Evolutionary conservation across 23 red algal genomes (phyloP).

Genomic region (Chondrus crispus): DNA sequence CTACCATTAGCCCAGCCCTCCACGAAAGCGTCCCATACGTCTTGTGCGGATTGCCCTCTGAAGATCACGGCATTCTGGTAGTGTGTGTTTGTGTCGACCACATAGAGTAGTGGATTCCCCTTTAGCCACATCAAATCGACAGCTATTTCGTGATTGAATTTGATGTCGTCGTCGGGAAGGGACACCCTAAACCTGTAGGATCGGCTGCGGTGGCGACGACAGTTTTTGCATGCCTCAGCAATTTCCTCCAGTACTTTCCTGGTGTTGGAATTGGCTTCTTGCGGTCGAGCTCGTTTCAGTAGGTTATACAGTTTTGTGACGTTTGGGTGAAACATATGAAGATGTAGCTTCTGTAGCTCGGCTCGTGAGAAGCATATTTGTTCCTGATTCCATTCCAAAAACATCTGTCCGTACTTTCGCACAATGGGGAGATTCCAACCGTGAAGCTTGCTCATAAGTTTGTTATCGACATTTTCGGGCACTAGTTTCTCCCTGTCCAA

Average conservation of each 20-base stretch:
- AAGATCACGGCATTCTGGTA: slow-evolving; percentile 21
- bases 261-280: background rate
- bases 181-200: background rate
- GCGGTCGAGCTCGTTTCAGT: slow-evolving; percentile 24
- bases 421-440: background rate
- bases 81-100: slow-evolving; percentile 30
- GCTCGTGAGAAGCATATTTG: background rate
- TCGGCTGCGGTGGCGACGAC: background rate
- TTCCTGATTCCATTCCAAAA: background rate
- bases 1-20: too few species aligned
- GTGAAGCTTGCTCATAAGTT: background rate
- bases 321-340: slow-evolving; percentile 37
- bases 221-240: background rate
- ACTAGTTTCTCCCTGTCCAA: background rate
- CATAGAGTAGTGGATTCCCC: slow-evolving; percentile 17
- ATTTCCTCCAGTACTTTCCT: slow-evolving; percentile 1
- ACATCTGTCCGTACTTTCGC: slow-evolving; percentile 40
- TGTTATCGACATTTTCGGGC: background rate
- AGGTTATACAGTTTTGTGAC: slow-evolving; percentile 9
- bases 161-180: background rate
- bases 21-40: slow-evolving; percentile 42
- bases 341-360: slow-evolving; percentile 30
- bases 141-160: slow-evolving; percentile 30
- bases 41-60: background rate
- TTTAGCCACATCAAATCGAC: slow-evolving; percentile 37